Base-by-base conservation (phyloP, 1,284 basidiomycete genomes). In the Farysia itapuensis region DNA sequence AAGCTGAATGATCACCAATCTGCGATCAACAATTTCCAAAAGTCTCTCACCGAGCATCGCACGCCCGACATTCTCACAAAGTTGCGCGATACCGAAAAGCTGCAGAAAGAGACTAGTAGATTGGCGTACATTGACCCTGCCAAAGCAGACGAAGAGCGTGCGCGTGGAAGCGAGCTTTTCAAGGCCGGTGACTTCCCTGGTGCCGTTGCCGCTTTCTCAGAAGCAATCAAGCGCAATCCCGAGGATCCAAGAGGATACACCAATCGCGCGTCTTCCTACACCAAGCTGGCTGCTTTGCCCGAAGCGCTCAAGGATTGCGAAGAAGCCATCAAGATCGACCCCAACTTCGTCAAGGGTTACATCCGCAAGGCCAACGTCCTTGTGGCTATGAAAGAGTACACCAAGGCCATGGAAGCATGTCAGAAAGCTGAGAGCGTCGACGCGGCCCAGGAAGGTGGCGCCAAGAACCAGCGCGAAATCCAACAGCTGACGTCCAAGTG, bases 271-370 rank as follows among this genome's bases (percentile, higher is more conserved):
- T 88, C 91, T 23, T 93, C 92, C 16, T 97, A 97, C 80, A 91
- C 88, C 77, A 98, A 98, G 80, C 85, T 99, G 21, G 83, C 84
- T 28, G 95, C 95, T 2, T 79, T 97, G 16, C 89, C 93, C 9
- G 95, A 99, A 78, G 95, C 94, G 2, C 83, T 98, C 72, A 97
- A 97, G 79, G 95, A 99, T 74, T 86, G 86, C 21, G 86, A 99
- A 44, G 85, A 89, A 77, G 93, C 95, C 16, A 94, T 98, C 81
- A 86, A 86, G 78, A 84, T 89, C 35, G 94, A 98, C 79, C 85
- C 89, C 26, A 83, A 82, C 30, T 74, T 70, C 20, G 70, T 72
- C 79, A 98, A 95, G 80, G 95, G 89, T 12, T 89, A 97, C 80
- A 88, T 98, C 70, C 89, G 95, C 70, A 97, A 97, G 80, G 84